phyloP scores from a whole-genome alignment of 768 basidiomycete species.

The Kwoniella bestiolae region DNA sequence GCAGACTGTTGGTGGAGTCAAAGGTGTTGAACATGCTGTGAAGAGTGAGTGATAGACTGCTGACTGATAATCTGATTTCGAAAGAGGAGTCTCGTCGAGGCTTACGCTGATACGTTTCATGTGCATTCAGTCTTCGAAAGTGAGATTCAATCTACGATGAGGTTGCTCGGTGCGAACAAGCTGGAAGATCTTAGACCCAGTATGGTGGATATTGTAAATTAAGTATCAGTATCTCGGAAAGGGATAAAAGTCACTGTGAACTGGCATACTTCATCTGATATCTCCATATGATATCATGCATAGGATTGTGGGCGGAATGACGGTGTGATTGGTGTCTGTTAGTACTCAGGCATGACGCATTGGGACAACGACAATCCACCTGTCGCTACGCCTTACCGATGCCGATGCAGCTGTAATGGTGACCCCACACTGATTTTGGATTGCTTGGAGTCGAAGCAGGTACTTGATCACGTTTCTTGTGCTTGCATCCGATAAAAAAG shows the following conservation, averaged over 20 bases:
- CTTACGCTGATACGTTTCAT: not conserved
- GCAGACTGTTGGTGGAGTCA: conserved; percentile 47
- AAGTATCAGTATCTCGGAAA: not conserved
- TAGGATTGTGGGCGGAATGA: not conserved
- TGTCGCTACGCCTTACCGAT: too few species aligned
- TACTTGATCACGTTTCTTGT: too few species aligned
- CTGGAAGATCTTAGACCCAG: conserved; percentile 72
- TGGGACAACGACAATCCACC: too few species aligned
- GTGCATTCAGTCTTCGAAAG: conserved; percentile 65
- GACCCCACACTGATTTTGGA: too few species aligned
- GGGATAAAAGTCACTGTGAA: not conserved
- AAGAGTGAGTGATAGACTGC: conserved; percentile 31
- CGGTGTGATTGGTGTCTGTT: too few species aligned
- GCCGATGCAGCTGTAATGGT: too few species aligned
- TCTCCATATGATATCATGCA: not conserved
- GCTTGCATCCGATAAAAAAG: too few species aligned
- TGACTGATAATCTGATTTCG: not conserved
- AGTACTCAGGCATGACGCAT: too few species aligned
- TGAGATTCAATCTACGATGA: conserved; percentile 78
- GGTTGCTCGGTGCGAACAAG: conserved; percentile 70
- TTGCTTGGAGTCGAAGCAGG: too few species aligned
- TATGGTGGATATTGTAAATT: conserved; percentile 64
- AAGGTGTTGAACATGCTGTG: conserved; percentile 51
- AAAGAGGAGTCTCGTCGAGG: not conserved
- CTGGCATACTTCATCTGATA: too few species aligned